Evolutionary conservation across 139 green algal genomes (phyloP).

Genomic region (Nannochloris sp.): DNA sequence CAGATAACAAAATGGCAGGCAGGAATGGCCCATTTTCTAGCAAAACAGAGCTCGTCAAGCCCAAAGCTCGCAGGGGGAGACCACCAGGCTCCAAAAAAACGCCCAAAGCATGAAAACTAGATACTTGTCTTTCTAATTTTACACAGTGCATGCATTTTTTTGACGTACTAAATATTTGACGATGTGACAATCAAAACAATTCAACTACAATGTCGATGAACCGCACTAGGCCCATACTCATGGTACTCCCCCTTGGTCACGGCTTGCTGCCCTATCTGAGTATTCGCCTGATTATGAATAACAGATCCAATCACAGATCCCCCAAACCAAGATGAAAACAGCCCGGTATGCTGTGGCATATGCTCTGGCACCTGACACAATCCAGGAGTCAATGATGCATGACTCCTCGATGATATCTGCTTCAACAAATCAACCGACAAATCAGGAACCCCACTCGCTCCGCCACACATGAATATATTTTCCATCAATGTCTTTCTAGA

Average conservation of each 20-base stretch:
- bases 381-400: conserved; percentile 15
- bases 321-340: conserved; percentile 67
- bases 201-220: conserved; percentile 40
- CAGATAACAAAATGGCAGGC: too few species aligned
- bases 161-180: too few species aligned
- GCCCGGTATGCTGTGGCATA: conserved; percentile 52
- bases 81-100: too few species aligned
- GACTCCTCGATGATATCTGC: conserved; percentile 28
- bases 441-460: conserved; percentile 30
- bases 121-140: too few species aligned
- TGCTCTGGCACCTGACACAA: conserved; percentile 50
- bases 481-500: conserved; percentile 37
- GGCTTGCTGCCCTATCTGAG: conserved; percentile 41
- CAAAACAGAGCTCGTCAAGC: too few species aligned
- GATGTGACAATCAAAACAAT: too few species aligned
- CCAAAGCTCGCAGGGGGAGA: too few species aligned
- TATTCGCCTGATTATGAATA: conserved; percentile 46
- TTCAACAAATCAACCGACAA: conserved; percentile 30
- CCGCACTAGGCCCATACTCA: conserved; percentile 53
- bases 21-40: too few species aligned
- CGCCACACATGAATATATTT: conserved; percentile 46
- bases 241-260: conserved; percentile 77
- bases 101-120: too few species aligned
- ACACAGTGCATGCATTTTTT: too few species aligned
- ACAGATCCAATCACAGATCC: conserved; percentile 78